Evolutionary conservation across 2,329 filamentous ascomycete species (phyloP), one percentile per base, ranked within the genome.

Genomic region (Raffaelea deltoideospora): DNA sequence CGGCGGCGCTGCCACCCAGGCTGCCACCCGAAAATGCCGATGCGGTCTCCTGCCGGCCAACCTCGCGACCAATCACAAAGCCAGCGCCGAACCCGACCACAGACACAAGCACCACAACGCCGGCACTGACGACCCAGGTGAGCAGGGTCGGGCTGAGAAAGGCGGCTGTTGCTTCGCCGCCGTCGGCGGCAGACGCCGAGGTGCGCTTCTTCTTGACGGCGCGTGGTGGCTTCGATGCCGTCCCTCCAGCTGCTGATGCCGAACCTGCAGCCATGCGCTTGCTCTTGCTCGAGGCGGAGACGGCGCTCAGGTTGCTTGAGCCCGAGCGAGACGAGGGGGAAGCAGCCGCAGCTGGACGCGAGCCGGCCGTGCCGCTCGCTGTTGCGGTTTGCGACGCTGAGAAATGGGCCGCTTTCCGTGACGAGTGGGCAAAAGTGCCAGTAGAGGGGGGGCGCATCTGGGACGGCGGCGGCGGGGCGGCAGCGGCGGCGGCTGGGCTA

Each of bases 11-110:
- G 37, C 64, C 55, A 24, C 56, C 56, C 32, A 57, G 52, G 36
- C 63, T 55, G 15, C 55, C 55, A 35, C 57, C 53, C 30, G 60
- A 50, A 29, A 62, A 52, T 14, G 58, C 58, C 10, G 55, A 56
- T n/a, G 67, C 51, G 11, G 59, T 59, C 48, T 80, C 74, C 44
- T 77, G 70, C 24, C 70, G 64, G 3, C 76, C 76, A 19, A 76
- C 73, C 46, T 80, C 76, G 20, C 74, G 62, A 5, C 76, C 76
- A 41, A 79, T 73, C 19, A 78, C 74, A 18, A 42, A 47, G 10
- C 76, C 76, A 9, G 76, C 76, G 3, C 76, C 73, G 45, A 81
- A 80, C 3, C 75, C 75, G 24, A 80, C 74, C 2, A 78, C 76
- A 8, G 71, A 76, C 3, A 80, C 69, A 10, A 81, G 61, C 9